phyloP scores from a whole-genome alignment of 805 yeast species.

The Candida namnaoensis region DNA sequence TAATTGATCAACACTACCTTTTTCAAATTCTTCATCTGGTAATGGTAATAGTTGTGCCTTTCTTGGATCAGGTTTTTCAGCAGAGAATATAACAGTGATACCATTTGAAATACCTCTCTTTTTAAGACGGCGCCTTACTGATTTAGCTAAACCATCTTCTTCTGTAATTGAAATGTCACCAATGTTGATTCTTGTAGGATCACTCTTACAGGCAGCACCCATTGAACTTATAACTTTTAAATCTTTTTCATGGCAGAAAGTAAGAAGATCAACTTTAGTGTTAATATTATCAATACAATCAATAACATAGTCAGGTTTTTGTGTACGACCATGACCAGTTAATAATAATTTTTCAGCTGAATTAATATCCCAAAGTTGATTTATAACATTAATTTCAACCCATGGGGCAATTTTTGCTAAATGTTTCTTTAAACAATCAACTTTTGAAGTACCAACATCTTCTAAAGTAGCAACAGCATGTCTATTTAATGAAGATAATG shows the following conservation, averaged over 20 bases:
- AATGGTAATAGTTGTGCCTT: slow-evolving; percentile 85
- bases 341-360: slow-evolving; percentile 53
- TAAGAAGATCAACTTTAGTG: slow-evolving; percentile 87
- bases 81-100: slow-evolving; percentile 83
- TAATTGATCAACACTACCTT: slow-evolving; percentile 80
- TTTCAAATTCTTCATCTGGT: slow-evolving; percentile 69
- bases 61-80: slow-evolving; percentile 94
- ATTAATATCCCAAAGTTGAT: slow-evolving; percentile 68
- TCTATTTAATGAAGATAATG: slow-evolving; percentile 83
- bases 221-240: slow-evolving; percentile 80
- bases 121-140: slow-evolving; percentile 79
- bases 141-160: slow-evolving; percentile 87
- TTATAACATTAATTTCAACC: slow-evolving; percentile 72
- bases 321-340: slow-evolving; percentile 25
- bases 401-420: slow-evolving; percentile 83
- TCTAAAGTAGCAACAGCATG: slow-evolving; percentile 88
- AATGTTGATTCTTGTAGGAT: slow-evolving; percentile 83
- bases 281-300: slow-evolving; percentile 97
- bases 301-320: slow-evolving; percentile 65
- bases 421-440: slow-evolving; percentile 65
- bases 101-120: slow-evolving; percentile 67
- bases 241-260: slow-evolving; percentile 52
- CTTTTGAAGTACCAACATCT: slow-evolving; percentile 93
- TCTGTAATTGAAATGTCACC: slow-evolving; percentile 86
- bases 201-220: slow-evolving; percentile 97